These are phyloP conservation scores for Nitzschia sp. DNA, from an alignment of 108 stramenopile species.

Conservation along the genomic window DNA sequence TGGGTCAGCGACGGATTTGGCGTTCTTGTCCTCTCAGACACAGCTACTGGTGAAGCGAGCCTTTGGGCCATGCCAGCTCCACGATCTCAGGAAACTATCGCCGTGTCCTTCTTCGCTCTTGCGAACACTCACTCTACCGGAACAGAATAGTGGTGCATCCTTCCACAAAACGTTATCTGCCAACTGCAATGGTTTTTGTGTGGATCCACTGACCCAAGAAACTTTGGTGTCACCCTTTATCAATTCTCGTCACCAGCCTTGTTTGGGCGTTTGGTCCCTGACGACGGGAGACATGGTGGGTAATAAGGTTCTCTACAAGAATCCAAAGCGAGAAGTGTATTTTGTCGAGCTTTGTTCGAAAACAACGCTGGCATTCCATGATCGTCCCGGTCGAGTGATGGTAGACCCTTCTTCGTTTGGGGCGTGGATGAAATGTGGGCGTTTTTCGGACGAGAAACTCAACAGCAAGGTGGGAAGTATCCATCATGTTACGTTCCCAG, in stretches of 20 bases:
- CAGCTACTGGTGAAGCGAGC: constrained; percentile 30
- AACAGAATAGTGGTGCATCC: neutral
- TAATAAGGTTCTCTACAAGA: constrained; percentile 4
- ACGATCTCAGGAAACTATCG: constrained; percentile 31
- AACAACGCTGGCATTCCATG: constrained; percentile 13
- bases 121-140: constrained; percentile 12
- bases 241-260: constrained; percentile 9
- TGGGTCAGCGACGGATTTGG: constrained; percentile 33
- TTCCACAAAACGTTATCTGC: constrained; percentile 15
- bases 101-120: constrained; percentile 9
- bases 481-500: constrained; percentile 15
- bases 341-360: constrained; percentile 26
- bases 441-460: constrained; percentile 5
- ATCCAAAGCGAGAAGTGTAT: neutral
- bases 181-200: constrained; percentile 29
- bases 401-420: constrained; percentile 10
- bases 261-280: constrained; percentile 33
- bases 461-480: constrained; percentile 18
- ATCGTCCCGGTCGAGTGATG: neutral
- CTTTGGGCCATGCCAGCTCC: constrained; percentile 33
- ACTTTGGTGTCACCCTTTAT: constrained; percentile 33
- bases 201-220: constrained; percentile 9
- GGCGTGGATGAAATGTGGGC: constrained; percentile 37
- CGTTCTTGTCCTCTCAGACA: constrained; percentile 8
- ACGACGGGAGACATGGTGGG: constrained; percentile 28